Percentiles rank a stretch among this genome's conserved stretches.
These are phyloP conservation scores for Hymenochaete sp. DNA, from an alignment of 1,284 basidiomycete genomes.

Conservation along the genomic window DNA sequence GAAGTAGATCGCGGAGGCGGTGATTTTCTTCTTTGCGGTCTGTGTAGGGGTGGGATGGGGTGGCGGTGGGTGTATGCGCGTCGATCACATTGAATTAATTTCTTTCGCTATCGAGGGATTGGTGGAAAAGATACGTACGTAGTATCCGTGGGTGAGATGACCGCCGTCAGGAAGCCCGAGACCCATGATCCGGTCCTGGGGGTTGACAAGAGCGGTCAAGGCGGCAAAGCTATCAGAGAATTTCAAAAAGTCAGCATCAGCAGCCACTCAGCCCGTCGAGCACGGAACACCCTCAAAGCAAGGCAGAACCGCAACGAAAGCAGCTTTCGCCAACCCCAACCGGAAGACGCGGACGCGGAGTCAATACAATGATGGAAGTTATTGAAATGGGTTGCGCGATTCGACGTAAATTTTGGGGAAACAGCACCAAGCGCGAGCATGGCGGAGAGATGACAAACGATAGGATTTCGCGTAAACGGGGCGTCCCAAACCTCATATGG, in stretches of 20 bases:
- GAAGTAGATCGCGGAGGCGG: slow-evolving; percentile 99
- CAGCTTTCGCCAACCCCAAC: too few species aligned
- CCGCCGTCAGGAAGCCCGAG: slow-evolving; percentile 98
- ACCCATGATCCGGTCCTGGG: slow-evolving; percentile 99
- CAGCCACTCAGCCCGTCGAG: slow-evolving; percentile 13
- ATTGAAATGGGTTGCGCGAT: neutral
- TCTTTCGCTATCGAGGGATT: slow-evolving; percentile 1
- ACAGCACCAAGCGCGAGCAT: neutral
- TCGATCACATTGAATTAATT: slow-evolving; percentile 27
- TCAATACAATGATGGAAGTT: neutral
- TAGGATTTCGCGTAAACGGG: too few species aligned
- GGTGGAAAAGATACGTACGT: slow-evolving; percentile 43
- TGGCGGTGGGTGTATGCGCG: too few species aligned
- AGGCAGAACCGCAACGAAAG: too few species aligned
- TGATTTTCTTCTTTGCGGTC: slow-evolving; percentile 99
- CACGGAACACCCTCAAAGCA: too few species aligned
- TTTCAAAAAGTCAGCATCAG: slow-evolving; percentile 14
- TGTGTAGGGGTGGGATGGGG: slow-evolving; percentile 34
- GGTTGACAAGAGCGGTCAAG: slow-evolving; percentile 93
- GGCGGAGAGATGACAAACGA: too few species aligned
- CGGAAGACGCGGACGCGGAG: too few species aligned
- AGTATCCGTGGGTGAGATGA: slow-evolving; percentile 97
- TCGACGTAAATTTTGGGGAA: neutral
- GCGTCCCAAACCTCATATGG: too few species aligned
- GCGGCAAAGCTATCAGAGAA: slow-evolving; percentile 78